These are phyloP conservation scores for Coniochaeta prunicola DNA, from an alignment of 2,329 filamentous ascomycete species.

Conservation along the genomic window DNA sequence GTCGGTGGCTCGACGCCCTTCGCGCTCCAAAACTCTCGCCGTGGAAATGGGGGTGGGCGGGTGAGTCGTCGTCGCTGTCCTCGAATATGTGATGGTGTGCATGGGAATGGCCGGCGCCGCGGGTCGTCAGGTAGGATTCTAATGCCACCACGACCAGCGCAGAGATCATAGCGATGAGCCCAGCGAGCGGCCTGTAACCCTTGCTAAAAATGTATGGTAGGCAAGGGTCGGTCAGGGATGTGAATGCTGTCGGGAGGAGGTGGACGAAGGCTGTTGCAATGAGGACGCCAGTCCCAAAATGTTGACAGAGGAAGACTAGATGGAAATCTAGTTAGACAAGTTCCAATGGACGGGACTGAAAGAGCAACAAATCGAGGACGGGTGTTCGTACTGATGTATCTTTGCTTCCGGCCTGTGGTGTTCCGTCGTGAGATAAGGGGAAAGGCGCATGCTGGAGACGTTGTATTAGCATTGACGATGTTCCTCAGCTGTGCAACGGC, in stretches of 20 bases:
- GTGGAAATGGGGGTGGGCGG: slow-evolving; percentile 13
- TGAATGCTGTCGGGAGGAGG: slow-evolving; percentile 61
- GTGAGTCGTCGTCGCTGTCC: slow-evolving; percentile 22
- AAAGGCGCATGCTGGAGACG: slow-evolving; percentile 51
- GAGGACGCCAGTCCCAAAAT: slow-evolving; percentile 78
- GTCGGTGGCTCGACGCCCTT: slow-evolving; percentile 31
- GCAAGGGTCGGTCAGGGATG: slow-evolving; percentile 60
- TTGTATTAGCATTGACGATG: slow-evolving; percentile 1
- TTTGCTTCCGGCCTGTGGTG: slow-evolving; percentile 46
- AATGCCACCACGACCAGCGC: slow-evolving; percentile 77
- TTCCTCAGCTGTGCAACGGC: background rate
- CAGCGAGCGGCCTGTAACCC: slow-evolving; percentile 72
- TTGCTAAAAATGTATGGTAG: slow-evolving; percentile 73
- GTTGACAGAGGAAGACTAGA: slow-evolving; percentile 55
- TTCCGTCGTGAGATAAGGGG: slow-evolving; percentile 56
- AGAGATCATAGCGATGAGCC: slow-evolving; percentile 73
- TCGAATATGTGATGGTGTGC: slow-evolving; percentile 47
- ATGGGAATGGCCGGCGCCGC: slow-evolving; percentile 55
- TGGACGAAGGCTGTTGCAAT: slow-evolving; percentile 83
- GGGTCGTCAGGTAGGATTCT: slow-evolving; percentile 81
- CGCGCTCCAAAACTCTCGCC: slow-evolving; percentile 27
- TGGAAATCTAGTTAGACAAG: background rate
- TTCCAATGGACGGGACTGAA: background rate
- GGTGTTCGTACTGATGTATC: slow-evolving; percentile 10
- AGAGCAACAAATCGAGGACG: background rate